phyloP scores from a whole-genome alignment of 306 rosid genomes.

The Castanea mollissima region DNA sequence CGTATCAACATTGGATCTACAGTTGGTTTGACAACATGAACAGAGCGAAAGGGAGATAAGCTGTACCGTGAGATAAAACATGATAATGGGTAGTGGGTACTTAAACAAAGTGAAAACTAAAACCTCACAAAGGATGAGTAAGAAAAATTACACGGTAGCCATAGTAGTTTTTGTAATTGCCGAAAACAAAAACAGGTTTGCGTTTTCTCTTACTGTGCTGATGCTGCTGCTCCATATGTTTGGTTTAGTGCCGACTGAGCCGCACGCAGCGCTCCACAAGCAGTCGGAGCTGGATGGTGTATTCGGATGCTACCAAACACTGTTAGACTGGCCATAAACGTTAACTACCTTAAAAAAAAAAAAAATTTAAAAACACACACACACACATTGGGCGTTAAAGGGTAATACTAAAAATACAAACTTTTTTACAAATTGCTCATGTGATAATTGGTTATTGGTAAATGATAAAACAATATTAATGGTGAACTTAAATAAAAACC shows the following conservation, averaged over 20 bases:
- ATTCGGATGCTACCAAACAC: too few species aligned
- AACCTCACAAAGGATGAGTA: neutral
- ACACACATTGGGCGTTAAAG: too few species aligned
- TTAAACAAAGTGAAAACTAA: neutral
- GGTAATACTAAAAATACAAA: too few species aligned
- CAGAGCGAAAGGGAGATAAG: neutral
- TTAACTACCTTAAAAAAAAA: too few species aligned
- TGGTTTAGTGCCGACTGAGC: neutral
- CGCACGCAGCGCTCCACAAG: too few species aligned
- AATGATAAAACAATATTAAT: too few species aligned
- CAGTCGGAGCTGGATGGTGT: too few species aligned
- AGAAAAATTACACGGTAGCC: slow-evolving; percentile 69
- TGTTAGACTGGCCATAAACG: too few species aligned
- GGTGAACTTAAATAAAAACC: too few species aligned
- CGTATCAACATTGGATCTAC: neutral
- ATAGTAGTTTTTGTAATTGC: slow-evolving; percentile 83
- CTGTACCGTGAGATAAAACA: slow-evolving; percentile 62
- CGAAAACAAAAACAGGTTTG: slow-evolving; percentile 53
- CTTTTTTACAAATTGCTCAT: too few species aligned
- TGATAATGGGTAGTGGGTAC: neutral
- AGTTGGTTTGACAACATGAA: neutral
- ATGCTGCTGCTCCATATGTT: slow-evolving; percentile 9
- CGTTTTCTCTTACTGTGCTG: slow-evolving; percentile 33
- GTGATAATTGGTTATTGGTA: too few species aligned
- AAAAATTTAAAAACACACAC: too few species aligned